A percentile compares a stretch with the other conserved stretches of the same genome.
These are phyloP conservation scores for Penicillium samsonianum DNA, from an alignment of 495 filamentous ascomycete species.

Conservation along the genomic window DNA sequence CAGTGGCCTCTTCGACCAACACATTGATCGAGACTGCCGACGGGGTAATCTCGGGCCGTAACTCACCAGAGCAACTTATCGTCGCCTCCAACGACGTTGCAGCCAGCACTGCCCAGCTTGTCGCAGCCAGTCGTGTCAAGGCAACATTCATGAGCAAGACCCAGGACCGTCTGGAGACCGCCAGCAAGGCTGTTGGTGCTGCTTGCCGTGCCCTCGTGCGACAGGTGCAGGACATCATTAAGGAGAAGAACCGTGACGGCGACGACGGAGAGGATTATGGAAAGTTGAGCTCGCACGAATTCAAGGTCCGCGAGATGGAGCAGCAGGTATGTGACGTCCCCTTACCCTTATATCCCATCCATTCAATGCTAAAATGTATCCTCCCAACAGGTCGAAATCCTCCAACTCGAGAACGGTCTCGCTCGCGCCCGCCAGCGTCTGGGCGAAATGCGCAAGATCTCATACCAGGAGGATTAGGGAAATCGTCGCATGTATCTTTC, in stretches of 20 bases:
- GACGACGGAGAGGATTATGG: slow-evolving; percentile 79
- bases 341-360: slow-evolving; percentile 14
- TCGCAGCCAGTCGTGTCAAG: slow-evolving; percentile 94
- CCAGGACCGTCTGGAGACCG: slow-evolving; percentile 86
- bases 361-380: slow-evolving; percentile 20
- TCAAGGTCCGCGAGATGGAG: slow-evolving; percentile 99
- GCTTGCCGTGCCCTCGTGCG: slow-evolving; percentile 86
- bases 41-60: slow-evolving; percentile 86
- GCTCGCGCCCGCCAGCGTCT: slow-evolving; percentile 77
- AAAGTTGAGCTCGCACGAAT: slow-evolving; percentile 86
- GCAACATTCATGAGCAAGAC: slow-evolving; percentile 96
- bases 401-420: slow-evolving; percentile 89
- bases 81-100: slow-evolving; percentile 97
- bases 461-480: slow-evolving; percentile 80
- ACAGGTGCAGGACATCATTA: slow-evolving; percentile 93
- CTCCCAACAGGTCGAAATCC: slow-evolving; percentile 81
- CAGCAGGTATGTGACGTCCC: slow-evolving; percentile 75
- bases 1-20: slow-evolving; percentile 88
- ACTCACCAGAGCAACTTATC: slow-evolving; percentile 94
- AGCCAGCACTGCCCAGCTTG: slow-evolving; percentile 91
- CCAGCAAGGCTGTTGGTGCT: slow-evolving; percentile 87
- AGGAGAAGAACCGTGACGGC: slow-evolving; percentile 76
- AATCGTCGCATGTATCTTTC: slow-evolving; percentile 6
- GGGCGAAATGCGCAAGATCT: slow-evolving; percentile 98
- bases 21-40: slow-evolving; percentile 96